Evolutionary conservation across 345 rosid species (phyloP).

Genomic region (Aquilaria malaccensis): DNA sequence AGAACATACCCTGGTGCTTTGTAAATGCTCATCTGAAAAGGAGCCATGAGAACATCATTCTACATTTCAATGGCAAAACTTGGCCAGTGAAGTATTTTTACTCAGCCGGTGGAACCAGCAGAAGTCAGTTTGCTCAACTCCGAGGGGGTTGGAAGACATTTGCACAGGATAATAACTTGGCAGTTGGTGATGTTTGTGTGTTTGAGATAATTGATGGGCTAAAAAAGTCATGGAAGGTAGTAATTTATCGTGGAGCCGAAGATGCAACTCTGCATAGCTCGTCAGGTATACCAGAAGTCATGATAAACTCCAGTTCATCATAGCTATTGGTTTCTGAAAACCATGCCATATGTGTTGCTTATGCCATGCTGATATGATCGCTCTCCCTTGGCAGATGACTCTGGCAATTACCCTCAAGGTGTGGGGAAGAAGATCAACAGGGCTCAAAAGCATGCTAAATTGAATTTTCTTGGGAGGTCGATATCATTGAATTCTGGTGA

Average conservation of each 20-base stretch:
- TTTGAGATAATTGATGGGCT: conserved; percentile 11
- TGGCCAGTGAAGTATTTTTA: conserved; percentile 6
- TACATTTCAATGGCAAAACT: background rate
- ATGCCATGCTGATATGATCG: too few species aligned
- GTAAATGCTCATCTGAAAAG: background rate
- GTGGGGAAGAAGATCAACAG: background rate
- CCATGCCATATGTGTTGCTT: too few species aligned
- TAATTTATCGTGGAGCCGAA: conserved; percentile 3
- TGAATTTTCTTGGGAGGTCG: too few species aligned
- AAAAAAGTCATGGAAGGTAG: background rate
- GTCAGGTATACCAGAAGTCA: too few species aligned
- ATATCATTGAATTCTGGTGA: background rate
- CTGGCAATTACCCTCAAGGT: background rate
- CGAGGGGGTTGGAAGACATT: conserved; percentile 10
- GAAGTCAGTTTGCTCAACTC: background rate
- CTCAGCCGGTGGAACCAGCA: background rate
- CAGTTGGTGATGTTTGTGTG: conserved; percentile 15
- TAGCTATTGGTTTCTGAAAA: too few species aligned
- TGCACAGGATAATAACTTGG: conserved; percentile 5
- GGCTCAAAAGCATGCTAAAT: too few species aligned
- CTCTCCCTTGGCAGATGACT: background rate
- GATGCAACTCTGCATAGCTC: too few species aligned
- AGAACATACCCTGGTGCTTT: conserved; percentile 10
- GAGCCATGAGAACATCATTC: background rate
- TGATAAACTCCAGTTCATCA: too few species aligned